A percentile compares a stretch with the other conserved stretches of the same genome.
Evolutionary conservation across 306 rosid species (phyloP).

Genomic region (Lupinus albus): DNA sequence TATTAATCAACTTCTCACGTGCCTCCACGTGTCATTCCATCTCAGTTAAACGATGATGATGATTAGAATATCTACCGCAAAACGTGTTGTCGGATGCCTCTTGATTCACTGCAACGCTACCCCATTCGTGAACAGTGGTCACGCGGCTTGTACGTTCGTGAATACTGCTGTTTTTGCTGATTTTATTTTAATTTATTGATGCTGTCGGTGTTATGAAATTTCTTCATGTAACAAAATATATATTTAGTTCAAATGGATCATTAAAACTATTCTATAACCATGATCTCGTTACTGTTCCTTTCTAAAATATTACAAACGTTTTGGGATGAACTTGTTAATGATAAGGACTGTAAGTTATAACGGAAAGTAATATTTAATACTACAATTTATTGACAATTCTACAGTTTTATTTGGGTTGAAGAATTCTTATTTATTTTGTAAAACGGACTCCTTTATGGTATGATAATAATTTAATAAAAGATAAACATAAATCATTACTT

Average conservation of each 20-base stretch:
- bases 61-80: not conserved
- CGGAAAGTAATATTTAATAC: too few species aligned
- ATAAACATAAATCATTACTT: too few species aligned
- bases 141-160: conserved; percentile 8
- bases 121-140: not conserved
- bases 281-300: too few species aligned
- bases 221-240: not conserved
- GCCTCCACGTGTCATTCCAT: conserved; percentile 46
- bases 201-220: not conserved
- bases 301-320: not conserved
- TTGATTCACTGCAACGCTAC: conserved; percentile 2
- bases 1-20: conserved; percentile 6
- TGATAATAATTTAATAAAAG: too few species aligned
- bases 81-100: conserved; percentile 41
- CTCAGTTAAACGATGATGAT: not conserved
- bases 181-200: too few species aligned
- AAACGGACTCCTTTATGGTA: too few species aligned
- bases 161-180: not conserved
- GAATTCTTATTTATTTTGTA: too few species aligned
- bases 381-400: too few species aligned
- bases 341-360: not conserved
- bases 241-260: not conserved
- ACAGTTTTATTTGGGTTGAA: too few species aligned
- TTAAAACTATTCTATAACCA: too few species aligned
- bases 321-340: not conserved